phyloP scores from a whole-genome alignment of 306 rosid genomes.

The Prunus dulcis region DNA sequence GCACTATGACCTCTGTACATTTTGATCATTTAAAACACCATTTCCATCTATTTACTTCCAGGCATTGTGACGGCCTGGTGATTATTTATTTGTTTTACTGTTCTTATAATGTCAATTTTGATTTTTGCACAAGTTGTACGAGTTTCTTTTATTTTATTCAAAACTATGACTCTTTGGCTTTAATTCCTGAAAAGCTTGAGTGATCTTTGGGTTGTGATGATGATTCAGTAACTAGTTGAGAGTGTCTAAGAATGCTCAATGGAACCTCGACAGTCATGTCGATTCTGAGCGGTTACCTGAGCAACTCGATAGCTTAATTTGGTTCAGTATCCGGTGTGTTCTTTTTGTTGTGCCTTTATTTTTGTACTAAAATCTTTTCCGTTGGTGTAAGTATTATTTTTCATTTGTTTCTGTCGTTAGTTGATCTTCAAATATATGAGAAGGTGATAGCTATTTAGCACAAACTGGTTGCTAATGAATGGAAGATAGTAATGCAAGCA shows the following conservation, averaged over 20 bases:
- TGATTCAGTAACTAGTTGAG: conserved; percentile 36
- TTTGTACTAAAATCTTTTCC: not conserved
- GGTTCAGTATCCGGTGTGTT: not conserved
- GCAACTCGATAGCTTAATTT: conserved; percentile 22
- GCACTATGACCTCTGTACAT: not conserved
- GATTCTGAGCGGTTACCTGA: conserved; percentile 54
- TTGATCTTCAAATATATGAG: not conserved
- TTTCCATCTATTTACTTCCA: not conserved
- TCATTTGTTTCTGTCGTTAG: not conserved
- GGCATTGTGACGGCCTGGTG: not conserved
- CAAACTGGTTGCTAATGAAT: not conserved
- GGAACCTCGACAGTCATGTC: conserved; percentile 32
- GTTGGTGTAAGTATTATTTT: not conserved
- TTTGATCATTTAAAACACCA: not conserved
- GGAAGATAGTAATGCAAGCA: not conserved
- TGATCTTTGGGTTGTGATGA: conserved; percentile 35
- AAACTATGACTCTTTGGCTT: not conserved
- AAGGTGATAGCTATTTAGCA: not conserved
- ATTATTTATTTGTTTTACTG: not conserved
- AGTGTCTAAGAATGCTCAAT: conserved; percentile 29
- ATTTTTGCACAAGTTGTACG: not conserved
- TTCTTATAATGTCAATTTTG: not conserved
- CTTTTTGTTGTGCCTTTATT: not conserved
- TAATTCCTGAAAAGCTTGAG: not conserved
- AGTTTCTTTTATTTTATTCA: not conserved